A percentile compares a stretch with the other conserved stretches of the same genome.
phyloP scores from a whole-genome alignment of 768 basidiomycete species.

The Leccinum imitatum region DNA sequence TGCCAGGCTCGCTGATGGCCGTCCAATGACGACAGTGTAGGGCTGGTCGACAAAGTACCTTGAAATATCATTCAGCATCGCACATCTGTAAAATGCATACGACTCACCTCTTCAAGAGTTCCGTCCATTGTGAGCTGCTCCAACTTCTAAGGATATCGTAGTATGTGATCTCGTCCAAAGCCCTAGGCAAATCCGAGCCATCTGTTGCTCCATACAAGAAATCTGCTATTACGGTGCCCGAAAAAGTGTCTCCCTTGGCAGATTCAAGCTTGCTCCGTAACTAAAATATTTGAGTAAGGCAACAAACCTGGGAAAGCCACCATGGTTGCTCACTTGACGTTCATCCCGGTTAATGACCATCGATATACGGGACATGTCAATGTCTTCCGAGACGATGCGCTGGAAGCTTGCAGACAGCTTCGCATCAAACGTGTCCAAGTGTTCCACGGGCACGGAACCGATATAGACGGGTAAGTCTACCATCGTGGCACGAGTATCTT shows the following conservation, averaged over 20 bases:
- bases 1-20: slow-evolving; percentile 82
- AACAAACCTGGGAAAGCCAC: background rate
- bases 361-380: slow-evolving; percentile 89
- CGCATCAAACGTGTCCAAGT: slow-evolving; percentile 69
- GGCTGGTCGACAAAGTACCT: slow-evolving; percentile 81
- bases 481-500: slow-evolving; percentile 69
- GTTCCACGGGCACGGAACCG: slow-evolving; percentile 79
- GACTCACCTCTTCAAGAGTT: slow-evolving; percentile 69
- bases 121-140: slow-evolving; percentile 74
- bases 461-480: slow-evolving; percentile 76
- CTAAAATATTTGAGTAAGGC: slow-evolving; percentile 36
- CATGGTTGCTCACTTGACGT: slow-evolving; percentile 58
- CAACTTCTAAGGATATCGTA: slow-evolving; percentile 68
- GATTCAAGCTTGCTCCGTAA: slow-evolving; percentile 83
- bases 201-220: slow-evolving; percentile 83
- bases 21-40: slow-evolving; percentile 77
- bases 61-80: slow-evolving; percentile 11
- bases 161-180: slow-evolving; percentile 78
- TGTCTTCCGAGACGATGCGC: slow-evolving; percentile 67
- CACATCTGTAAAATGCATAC: slow-evolving; percentile 5
- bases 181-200: slow-evolving; percentile 70
- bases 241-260: slow-evolving; percentile 78
- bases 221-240: slow-evolving; percentile 72
- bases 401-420: slow-evolving; percentile 68
- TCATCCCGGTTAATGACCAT: slow-evolving; percentile 87